Base-by-base conservation (phyloP, 2,329 filamentous ascomycete species). In the Bretziella fagacearum region DNA sequence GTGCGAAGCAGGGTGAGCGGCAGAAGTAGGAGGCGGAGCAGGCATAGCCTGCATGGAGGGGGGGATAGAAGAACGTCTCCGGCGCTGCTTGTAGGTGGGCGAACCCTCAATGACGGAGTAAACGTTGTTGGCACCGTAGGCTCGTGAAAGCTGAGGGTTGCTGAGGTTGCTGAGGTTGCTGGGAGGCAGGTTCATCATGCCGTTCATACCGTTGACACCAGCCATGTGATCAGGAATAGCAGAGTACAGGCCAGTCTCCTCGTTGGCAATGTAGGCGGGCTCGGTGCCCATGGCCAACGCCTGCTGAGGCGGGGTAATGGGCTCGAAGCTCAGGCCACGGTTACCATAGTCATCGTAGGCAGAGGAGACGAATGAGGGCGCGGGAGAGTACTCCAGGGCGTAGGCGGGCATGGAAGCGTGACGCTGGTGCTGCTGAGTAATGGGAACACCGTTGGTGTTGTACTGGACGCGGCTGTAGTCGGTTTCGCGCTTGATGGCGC, bases 371-470 rank as follows among this genome's bases (percentile, higher is more conserved):
- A 96, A 96, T 1, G 91, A 96, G 2, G 91, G 91, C 0, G 91
- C 91, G 46, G 91, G 91, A 13, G 91, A 98, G 68, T 96, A 98
- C 64, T 98, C 91, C 62, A 96, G 80, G 41, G 67, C 74, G 61
- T 93, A 98, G 17, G 86, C 83, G 43, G 91, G 91, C 86, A 98
- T 95, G n/a, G 91, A 98, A 52, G 87, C 83, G 65, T 96, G 89
- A 49, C 91, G 81, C 62, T 94, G 84, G 65, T 93, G 86, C 45
- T 80, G 70, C 58, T 87, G 83, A 33, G 77, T 72, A 53, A 95
- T 73, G 1, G 87, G 84, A 48, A 93, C 79, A 56, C 85, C 85
- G 58, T 91, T 93, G 59, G 91, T 84, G 63, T 93, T 91, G 68
- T 93, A 95, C 62, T 87, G 84, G 54, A 87, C 70, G 52, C 83